Conservation (phyloP, 768 basidiomycete species). For the Pleurotus tuber-regium region DNA sequence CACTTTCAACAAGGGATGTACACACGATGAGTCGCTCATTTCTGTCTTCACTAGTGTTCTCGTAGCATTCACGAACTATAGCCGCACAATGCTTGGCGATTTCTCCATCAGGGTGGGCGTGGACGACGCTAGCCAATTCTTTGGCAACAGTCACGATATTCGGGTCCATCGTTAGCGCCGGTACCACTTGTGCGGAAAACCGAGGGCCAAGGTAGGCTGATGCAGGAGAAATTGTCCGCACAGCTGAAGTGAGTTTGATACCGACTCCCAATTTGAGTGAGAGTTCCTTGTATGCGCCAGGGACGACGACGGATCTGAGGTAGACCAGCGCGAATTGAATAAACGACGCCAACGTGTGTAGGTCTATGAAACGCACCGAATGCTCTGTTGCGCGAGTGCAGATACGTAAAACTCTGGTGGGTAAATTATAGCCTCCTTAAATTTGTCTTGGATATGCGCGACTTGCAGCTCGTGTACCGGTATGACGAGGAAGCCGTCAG, state of each 20-base stretch:
- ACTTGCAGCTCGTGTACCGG: constrained; percentile 59
- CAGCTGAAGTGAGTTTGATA: constrained; percentile 54
- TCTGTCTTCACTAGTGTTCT: constrained; percentile 42
- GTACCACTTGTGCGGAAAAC: constrained; percentile 52
- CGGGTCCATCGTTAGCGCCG: constrained; percentile 43
- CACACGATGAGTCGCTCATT: constrained; percentile 55
- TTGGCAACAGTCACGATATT: constrained; percentile 51
- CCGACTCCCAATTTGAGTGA: constrained; percentile 56
- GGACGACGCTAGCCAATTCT: constrained; percentile 54
- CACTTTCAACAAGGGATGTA: constrained; percentile 53
- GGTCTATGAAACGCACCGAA: constrained; percentile 34
- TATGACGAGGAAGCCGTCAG: constrained; percentile 36
- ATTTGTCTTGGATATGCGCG: constrained; percentile 47
- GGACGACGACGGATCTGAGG: constrained; percentile 50
- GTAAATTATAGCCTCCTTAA: constrained; percentile 42
- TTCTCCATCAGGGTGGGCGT: constrained; percentile 43
- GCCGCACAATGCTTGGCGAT: constrained; percentile 54
- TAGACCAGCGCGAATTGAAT: too few species aligned
- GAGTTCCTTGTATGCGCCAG: constrained; percentile 39
- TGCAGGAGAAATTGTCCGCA: constrained; percentile 59
- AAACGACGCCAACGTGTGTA: too few species aligned
- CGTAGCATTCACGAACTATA: constrained; percentile 52
- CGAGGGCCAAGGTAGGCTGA: constrained; percentile 55
- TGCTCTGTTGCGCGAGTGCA: constrained; percentile 50
- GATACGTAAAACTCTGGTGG: constrained; percentile 40